These are phyloP conservation scores for Yamadazyma nakazawae DNA, from an alignment of 805 yeast genomes.

Conservation along the genomic window DNA sequence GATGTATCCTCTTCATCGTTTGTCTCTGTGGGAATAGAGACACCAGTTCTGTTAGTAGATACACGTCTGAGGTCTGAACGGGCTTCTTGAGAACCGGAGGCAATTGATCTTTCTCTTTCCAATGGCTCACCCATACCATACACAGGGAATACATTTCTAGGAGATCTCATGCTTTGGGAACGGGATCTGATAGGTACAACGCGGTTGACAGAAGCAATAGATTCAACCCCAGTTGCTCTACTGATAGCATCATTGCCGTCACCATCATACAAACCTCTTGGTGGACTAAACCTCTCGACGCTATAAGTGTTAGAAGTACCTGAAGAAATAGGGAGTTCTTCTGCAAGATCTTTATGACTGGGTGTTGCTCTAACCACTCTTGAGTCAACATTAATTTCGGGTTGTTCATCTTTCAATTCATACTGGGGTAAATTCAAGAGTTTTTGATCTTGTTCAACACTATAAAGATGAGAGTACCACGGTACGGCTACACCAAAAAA, in stretches of 20 bases:
- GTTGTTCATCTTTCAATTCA: conserved; percentile 77
- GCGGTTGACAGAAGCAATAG: background rate
- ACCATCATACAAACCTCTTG: conserved; percentile 9
- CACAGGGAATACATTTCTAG: conserved; percentile 78
- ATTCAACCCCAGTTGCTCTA: conserved; percentile 2
- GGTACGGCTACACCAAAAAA: conserved; percentile 63
- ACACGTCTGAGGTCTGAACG: conserved; percentile 17
- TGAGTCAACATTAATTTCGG: conserved; percentile 72
- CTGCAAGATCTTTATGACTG: background rate
- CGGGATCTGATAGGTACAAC: background rate
- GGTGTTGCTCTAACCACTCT: conserved; percentile 58
- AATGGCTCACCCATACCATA: conserved; percentile 72
- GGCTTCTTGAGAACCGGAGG: conserved; percentile 24
- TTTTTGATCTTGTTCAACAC: conserved; percentile 68
- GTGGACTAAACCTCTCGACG: conserved; percentile 6
- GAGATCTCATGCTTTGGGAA: conserved; percentile 39
- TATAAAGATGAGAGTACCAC: conserved; percentile 68
- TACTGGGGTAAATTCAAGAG: conserved; percentile 60
- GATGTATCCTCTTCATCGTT: background rate
- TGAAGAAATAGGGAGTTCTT: background rate
- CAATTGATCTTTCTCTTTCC: conserved; percentile 55
- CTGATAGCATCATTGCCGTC: background rate
- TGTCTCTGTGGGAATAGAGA: background rate
- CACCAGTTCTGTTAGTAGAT: background rate
- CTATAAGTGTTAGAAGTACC: conserved; percentile 6